Evolutionary conservation across 805 yeast genomes (phyloP), one percentile per base, ranked within the genome.

Genomic region (Lachancea quebecensis): DNA sequence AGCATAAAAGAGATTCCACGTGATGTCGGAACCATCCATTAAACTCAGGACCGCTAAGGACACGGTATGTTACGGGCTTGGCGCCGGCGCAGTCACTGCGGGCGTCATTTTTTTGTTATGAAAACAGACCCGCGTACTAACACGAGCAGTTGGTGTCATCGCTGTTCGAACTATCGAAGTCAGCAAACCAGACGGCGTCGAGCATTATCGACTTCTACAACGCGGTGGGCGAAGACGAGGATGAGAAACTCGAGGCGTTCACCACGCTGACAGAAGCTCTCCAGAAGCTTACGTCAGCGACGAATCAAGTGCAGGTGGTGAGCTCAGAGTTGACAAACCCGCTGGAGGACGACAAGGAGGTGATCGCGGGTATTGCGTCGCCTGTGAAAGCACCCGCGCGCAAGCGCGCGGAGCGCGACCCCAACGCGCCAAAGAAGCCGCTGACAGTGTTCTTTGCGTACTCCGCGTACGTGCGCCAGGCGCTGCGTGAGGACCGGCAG

Each of bases 361-460:
- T 44, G 10, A 44, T 55, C 17, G 41, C 55, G n/a, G 35, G 33
- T 32, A 30, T 35, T 9, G 39, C 30, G 28, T 30, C 51, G 31
- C 51, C 59, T 10, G 54, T 45, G 10, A 56, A 56, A 43, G 52
- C 58, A 4, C 54, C 59, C 17, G 53, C 64, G 50, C 71, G 69
- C 67, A 72, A 72, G 63, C 72, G 70, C 53, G 66, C 64, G 46
- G 82, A 78, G 67, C 78, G 76, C 55, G 98, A 91, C 66, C 97
- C 97, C 42, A 82, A 85, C 58, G 96, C 96, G 38, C 99, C 99
- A 48, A 88, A 86, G 73, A 89, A 89, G 59, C 98, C 99, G 12
- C 72, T 87, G 59, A 89, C 96, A 17, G 84, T 86, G 38, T 90
- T 81, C 70, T 85, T 91, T 65, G 75, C 81, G 35, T 91, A 80